Evolutionary conservation across 345 rosid species (phyloP), one percentile per base, ranked within the genome.

Genomic region (Populus euphratica): DNA sequence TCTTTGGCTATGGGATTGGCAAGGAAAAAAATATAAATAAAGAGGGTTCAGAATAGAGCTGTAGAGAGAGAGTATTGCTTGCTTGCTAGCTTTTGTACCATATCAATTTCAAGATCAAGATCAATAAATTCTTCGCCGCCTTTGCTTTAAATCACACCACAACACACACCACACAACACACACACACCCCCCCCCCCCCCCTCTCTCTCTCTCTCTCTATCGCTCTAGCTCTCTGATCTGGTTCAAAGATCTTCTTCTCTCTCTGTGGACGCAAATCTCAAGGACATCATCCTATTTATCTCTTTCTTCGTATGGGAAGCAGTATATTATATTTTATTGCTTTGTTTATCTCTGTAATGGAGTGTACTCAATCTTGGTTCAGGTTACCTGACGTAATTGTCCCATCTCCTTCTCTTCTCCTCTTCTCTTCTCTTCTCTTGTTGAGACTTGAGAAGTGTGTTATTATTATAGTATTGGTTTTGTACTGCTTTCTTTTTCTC

Each of bases 41-140:
- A 39, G 31, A 61, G 5, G 33, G 71, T 35, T 31, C 43, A 33
- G 39, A 10, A 6, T 36, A 69, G 47, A 43, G 14, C 3, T 43
- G 12, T 13, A 43, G 47, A 43, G 47, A 43, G 47, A 11, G 14
- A 11, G 72, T 21, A 39, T 6, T 38, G 39, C 43, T 38, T 68
- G 29, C 43, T 21, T 38, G 29, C 36, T 33, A 33, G 36, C 21
- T 31, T 52, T 70, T 3, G 33, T 11, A 81, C 75, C 81, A 47
- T 47, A 47, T 47, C 52, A 13, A 44, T 44, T 10, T 44, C 50
- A 59, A 38, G 69, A 83, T 47, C 52, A 59, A 38, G 65, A 83
- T 76, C 84, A 78, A 69, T 79, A 87, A 86, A 86, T 77, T 81
- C 85, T 59, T 86, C 87, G 94, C 97, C 97, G 97, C 89, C 94